Conservation (phyloP, 2,329 filamentous ascomycete genomes). For the Blumeriella jaapii region DNA sequence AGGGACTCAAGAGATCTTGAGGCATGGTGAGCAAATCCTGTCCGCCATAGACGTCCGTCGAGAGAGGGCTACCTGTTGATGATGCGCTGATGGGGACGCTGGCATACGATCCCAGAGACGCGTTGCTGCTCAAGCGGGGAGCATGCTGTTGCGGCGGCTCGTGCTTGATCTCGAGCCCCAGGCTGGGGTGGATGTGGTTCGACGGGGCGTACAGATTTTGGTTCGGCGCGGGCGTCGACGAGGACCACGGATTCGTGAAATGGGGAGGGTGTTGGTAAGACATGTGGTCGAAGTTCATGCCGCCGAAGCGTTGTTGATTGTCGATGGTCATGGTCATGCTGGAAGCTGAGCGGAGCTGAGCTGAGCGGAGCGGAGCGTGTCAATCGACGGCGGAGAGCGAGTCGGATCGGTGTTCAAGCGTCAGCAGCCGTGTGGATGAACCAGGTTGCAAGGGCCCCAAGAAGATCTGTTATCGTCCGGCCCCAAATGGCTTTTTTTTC, state of each 20-base stretch:
- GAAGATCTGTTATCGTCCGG: too few relatives aligned
- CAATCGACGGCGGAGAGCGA: too few relatives aligned
- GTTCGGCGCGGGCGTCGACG: conserved; percentile 39
- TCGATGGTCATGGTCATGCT: conserved; percentile 92
- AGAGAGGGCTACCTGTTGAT: conserved; percentile 59
- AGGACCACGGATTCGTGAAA: conserved; percentile 83
- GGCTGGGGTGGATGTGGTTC: conserved; percentile 40
- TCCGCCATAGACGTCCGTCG: conserved; percentile 43
- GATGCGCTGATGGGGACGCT: conserved; percentile 63
- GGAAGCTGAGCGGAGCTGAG: too few relatives aligned
- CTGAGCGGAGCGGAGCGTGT: conserved; percentile 1
- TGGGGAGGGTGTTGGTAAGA: conserved; percentile 56
- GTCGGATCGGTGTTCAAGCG: too few relatives aligned
- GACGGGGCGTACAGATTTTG: conserved; percentile 50
- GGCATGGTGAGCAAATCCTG: conserved; percentile 58
- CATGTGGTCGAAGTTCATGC: conserved; percentile 70
- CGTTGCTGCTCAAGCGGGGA: conserved; percentile 45
- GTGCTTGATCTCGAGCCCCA: conserved; percentile 42
- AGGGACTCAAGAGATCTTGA: conserved; percentile 63
- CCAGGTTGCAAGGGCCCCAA: too few relatives aligned
- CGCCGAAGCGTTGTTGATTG: conserved; percentile 70
- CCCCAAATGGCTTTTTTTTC: conserved; percentile 22
- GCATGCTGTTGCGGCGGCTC: conserved; percentile 40
- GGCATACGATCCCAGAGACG: conserved; percentile 57
- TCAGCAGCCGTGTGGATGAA: too few relatives aligned